Evolutionary conservation across 192 early-diverging fungal species (phyloP), one percentile per base, ranked within the genome.

Genomic region (Coemansia sp.): DNA sequence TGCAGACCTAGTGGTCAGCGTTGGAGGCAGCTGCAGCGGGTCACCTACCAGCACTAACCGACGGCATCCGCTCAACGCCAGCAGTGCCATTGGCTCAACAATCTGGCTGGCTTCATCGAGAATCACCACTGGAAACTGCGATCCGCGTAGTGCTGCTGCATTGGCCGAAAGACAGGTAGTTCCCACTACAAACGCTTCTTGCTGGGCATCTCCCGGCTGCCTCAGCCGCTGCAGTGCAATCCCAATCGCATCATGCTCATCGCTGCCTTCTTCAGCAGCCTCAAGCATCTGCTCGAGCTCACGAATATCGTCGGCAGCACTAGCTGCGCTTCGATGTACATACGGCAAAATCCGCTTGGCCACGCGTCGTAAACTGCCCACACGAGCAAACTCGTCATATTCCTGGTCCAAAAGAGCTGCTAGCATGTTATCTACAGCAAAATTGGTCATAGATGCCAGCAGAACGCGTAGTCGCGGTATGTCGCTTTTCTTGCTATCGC

Each of bases 101-200:
- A 96, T 83, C 66, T 96, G 90, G 30, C 85, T 88, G 6, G 85
- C 85, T 62, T 96, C 94, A 59, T 97, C 94, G 11, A 97, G 69
- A 12, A 97, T 83, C 5, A 92, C 80, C 6, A 95, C 66, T 1
- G 88, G 83, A 51, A 85, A 83, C 3, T 62, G 34, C 8, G 66
- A 59, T 2, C 74, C 61, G 31, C 83, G 80, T 20, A 96, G 60
- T 3, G 84, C 65, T 23, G 91, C 90, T 54, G 90, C 88, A 0
- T 77, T 72, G 2, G 92, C 87, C 0, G 94, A 89, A 15, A 86
- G 66, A 53, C 93, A 94, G 0, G 94, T 97, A 0, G 82, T 84
- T 7, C 91, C 90, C 56, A 82, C 53, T 1, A 86, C 72, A 62
- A 86, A 82, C 15, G 80, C 54, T 12, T 44, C 67, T 3, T 63